Evolutionary conservation across 2,329 filamentous ascomycete genomes (phyloP), one percentile per base, ranked within the genome.

Genomic region (Botryotinia calthae): DNA sequence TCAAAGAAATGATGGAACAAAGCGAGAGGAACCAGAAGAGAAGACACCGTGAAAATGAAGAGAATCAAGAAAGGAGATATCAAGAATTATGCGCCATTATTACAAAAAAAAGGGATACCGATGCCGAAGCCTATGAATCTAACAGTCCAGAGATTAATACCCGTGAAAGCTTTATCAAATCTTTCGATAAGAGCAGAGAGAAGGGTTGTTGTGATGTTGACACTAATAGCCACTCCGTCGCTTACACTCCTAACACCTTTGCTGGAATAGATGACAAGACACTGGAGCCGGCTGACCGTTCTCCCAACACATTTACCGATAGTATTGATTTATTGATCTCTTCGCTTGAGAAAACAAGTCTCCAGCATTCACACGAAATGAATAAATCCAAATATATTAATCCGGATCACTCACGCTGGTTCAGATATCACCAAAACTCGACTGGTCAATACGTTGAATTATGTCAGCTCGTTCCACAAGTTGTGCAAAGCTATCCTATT

Each of bases 121-220:
- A 40, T 22, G 5, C 31, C 1, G 12, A 61, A 37, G 6, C 0
- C 0, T 20, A 1, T 7, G 20, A 0, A 40, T 40, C 9, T 4
- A 9, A 0, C 20, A 61, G 58, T 61, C 1, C 31, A 37, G 31
- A 61, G 18, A 7, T 8, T 14, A 4, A 40, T 22, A 8, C 1
- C 0, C 25, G 58, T 22, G 20, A 61, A 40, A 37, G 5, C 2
- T 37, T 8, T 5, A 37, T 9, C 14, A 3, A 5, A 37, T 12
- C 10, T 6, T 0, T 2, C 4, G 58, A 61, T 8, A 10, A 59
- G 31, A 37, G 9, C 18, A 56, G 18, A 56, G 12, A 31, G 1
- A 25, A 22, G 9, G 28, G 2, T 8, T 9, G 37, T 37, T 37
- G 37, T 37, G 37, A 31, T 31, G 12, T 10, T 25, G n/a, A 56